A percentile compares a stretch with the other conserved stretches of the same genome.
Evolutionary conservation across 148 eudicot species (phyloP).

Genomic region (Cornus kousa): DNA sequence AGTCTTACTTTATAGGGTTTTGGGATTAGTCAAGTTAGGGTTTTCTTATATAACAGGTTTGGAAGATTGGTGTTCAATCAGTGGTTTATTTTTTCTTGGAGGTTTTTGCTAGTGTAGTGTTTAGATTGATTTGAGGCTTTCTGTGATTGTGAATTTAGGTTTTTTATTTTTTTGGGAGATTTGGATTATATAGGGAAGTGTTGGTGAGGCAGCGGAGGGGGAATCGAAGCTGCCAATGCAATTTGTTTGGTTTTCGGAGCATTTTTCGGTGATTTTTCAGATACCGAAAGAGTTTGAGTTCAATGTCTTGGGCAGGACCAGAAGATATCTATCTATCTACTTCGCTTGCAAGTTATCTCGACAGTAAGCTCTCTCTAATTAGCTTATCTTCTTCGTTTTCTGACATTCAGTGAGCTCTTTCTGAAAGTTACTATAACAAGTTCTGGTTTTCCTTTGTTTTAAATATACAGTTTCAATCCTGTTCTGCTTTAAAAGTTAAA

Average conservation of each 20-base stretch:
- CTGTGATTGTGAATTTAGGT: not conserved
- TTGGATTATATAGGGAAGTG: constrained; percentile 1
- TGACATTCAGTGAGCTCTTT: not conserved
- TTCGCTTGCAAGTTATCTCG: constrained; percentile 95
- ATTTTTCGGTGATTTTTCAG: constrained; percentile 42
- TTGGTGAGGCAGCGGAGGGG: constrained; percentile 7
- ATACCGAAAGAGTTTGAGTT: constrained; percentile 27
- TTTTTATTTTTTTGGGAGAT: not conserved
- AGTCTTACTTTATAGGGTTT: not conserved
- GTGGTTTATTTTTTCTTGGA: not conserved
- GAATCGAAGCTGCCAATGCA: constrained; percentile 36
- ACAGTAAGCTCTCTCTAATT: constrained; percentile 47
- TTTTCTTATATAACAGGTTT: not conserved
- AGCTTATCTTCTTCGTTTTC: not conserved
- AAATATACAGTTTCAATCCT: not conserved
- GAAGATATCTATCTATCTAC: constrained; percentile 88
- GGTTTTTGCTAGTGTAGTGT: not conserved
- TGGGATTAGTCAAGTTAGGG: not conserved
- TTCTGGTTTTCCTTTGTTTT: constrained; percentile 3
- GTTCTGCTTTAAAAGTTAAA: not conserved
- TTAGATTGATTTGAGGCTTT: not conserved
- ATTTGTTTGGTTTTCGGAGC: constrained; percentile 22
- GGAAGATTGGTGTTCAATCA: not conserved
- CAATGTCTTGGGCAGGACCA: constrained; percentile 94
- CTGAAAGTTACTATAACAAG: not conserved